Base-by-base conservation (phyloP, 768 basidiomycete species). In the Auriscalpium vulgare region DNA sequence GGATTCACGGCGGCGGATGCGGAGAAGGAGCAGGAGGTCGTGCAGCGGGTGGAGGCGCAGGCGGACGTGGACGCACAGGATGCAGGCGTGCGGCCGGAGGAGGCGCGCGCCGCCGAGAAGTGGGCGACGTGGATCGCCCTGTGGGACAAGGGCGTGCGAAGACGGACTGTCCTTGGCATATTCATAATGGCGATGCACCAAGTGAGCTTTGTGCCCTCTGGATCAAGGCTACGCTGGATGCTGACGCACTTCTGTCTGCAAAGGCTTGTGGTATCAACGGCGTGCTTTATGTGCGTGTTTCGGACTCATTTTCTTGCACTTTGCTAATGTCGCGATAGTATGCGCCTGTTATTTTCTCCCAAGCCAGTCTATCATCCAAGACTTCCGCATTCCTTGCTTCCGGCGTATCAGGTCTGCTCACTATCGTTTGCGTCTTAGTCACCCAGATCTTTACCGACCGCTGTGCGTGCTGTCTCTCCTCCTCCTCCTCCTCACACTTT, bases 321-420 rank as follows among this genome's bases (percentile, higher is more conserved):
- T 47, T 35, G 34, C 38, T 29, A 29, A 29, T 16, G 19, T 14
- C 7, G 43, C 47, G 60, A 13, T 64, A 75, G 62, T 77, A 76
- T 54, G 78, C 77, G 0, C 79, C 79, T 0, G 68, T 75, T 9
- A 67, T 79, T 11, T 81, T 81, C 59, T 63, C 71, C 3, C 78
- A 80, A 59, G 76, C 76, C 1, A 76, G 80, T n/a, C 71, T 80
- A n/a, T 71, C 72, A 11, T 71, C 71, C 3, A 65, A 67, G n/a
- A 70, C 73, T n/a, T 72, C 78, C 3, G 71, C 75, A 3, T 79
- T 81, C 66, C 69, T 80, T 37, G 78, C 77, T 0, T 78, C 78
- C 1, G 80, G 78, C 4, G 68, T 80, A 11, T 75, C 76, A 1
- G 80, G 78, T 35, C 67, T 81, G 43, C 59, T 78, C 37, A 75